Evolutionary conservation across 2,329 filamentous ascomycete species (phyloP).

Genomic region (Hypoxylon rubiginosum): DNA sequence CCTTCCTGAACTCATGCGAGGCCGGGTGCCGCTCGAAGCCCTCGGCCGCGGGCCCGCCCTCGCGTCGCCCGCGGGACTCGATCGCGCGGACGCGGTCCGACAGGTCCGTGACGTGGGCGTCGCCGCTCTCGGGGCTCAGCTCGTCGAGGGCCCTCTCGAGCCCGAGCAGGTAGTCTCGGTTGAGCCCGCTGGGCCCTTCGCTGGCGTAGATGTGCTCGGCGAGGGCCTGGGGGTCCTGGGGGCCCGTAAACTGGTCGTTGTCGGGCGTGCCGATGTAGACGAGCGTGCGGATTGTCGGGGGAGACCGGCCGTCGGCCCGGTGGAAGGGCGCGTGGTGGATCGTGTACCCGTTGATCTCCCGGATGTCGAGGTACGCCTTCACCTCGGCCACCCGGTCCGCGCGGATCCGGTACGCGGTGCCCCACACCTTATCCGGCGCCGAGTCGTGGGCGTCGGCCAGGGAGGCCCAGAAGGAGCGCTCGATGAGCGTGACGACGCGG

Average conservation of each 20-base stretch:
- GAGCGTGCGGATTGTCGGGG: constrained; percentile 71
- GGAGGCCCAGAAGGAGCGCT: constrained; percentile 84
- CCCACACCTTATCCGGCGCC: constrained; percentile 82
- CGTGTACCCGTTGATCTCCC: constrained; percentile 97
- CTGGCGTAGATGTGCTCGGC: constrained; percentile 85
- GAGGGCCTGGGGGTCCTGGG: constrained; percentile 81
- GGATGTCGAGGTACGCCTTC: constrained; percentile 90
- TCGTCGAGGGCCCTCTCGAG: constrained; percentile 81
- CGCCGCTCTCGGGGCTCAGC: constrained; percentile 81
- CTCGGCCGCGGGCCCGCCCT: constrained; percentile 28
- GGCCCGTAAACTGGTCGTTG: constrained; percentile 91
- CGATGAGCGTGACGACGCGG: constrained; percentile 92
- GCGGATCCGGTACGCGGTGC: constrained; percentile 89
- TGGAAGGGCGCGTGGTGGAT: constrained; percentile 92
- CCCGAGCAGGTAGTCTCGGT: constrained; percentile 88
- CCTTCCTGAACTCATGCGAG: constrained; percentile 58
- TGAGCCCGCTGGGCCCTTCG: constrained; percentile 86
- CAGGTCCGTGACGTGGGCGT: constrained; percentile 87
- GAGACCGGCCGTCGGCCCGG: constrained; percentile 60
- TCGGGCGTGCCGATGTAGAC: constrained; percentile 96
- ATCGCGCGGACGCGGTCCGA: constrained; percentile 78
- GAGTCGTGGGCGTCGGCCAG: constrained; percentile 76
- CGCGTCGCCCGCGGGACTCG: constrained; percentile 55
- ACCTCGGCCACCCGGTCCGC: constrained; percentile 81
- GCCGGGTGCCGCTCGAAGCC: constrained; percentile 39